Evolutionary conservation across 495 filamentous ascomycete genomes (phyloP), one percentile per base, ranked within the genome.

Genomic region (Podospora pseudoanserina): DNA sequence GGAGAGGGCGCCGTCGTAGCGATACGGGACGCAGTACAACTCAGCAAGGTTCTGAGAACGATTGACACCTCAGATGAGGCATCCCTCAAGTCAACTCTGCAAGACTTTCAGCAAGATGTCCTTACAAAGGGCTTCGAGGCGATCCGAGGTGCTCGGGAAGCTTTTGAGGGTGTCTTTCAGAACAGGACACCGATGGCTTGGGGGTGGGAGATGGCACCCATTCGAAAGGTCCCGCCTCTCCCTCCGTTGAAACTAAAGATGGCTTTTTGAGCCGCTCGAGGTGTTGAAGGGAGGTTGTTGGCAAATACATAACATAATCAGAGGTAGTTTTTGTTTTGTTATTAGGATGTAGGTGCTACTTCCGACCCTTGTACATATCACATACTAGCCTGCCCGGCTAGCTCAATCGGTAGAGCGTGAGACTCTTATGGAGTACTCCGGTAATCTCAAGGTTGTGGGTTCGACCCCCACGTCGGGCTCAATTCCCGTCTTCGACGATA

Each of bases 301-400:
- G 23, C 23, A 23, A 0, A 23, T 23, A 23, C 1, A 23, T 23
- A 23, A 23, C 23, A 23, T 23, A 23, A 23, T 23, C 23, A 23
- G n/a, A 20, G 9, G 13, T 23, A 9, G 26, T 34, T 32, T 61
- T 28, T 3, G 23, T 4, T 6, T 11, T 26, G 0, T 1, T 23
- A 23, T 0, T 1, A 1, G 26, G 0, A 16, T 18, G 0, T 28
- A 5, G 1, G 16, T 23, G 16, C 4, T 18, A 32, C 0, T 27
- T 2, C 15, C 6, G 15, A 2, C 1, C 11, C 5, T 19, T 2
- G 5, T 4, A 0, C 0, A 26, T 7, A 53, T 15, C 63, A 11
- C 26, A 2, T 4, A 44, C 16, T 20, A 57, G 20, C 18, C 54
- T 60, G 75, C 75, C 75, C 75, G 77, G 87, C 86, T 90, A 90